Evolutionary conservation across 108 stramenopile genomes (phyloP), one percentile per base, ranked within the genome.

Genomic region (Discostella stelligeroides): DNA sequence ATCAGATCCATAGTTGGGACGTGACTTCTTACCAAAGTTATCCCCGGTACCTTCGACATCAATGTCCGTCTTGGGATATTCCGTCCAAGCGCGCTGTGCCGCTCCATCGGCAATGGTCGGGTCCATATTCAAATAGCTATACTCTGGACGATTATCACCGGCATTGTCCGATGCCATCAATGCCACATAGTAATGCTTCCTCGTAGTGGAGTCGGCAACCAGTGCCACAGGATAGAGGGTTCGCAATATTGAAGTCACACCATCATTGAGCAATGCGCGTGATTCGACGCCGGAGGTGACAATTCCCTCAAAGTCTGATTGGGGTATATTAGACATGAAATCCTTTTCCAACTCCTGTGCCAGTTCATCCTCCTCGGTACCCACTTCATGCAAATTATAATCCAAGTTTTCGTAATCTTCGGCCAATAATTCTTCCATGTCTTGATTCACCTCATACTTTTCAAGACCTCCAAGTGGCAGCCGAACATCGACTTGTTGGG

Each of bases 401-500:
- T 54, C 55, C 12, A 41, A 45, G 18, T 56, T 17, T 7, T 64
- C 54, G 17, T 46, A 51, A 11, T 73, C 43, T n/a, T 30, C 50
- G 14, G 39, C 21, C 12, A 28, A 17, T 4, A 59, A 18, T 14
- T 48, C 61, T 17, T 67, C 49, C 13, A 62, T 46, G 41, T 67
- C 66, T 15, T 24, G 49, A 21, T 10, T 11, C 6, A 40, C 40
- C 20, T 45, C 66, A 6, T 12, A 14, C 10, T 55, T 0, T 11
- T 57, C 57, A 18, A 64, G 1, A 15, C 37, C 1, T 0, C 79
- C 79, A 39, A 60, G n/a, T 21, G 79, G 72, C 48, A 80, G 49
- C 28, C 79, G 79, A 21, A 80, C 43, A 29, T 80, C 79, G 7
- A 80, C 72, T 42, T 64, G 72, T 43, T 80, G 79, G 12, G 79